Evolutionary conservation across 1,139 yeast species (phyloP).

Genomic region (Debaryomyces coudertii): DNA sequence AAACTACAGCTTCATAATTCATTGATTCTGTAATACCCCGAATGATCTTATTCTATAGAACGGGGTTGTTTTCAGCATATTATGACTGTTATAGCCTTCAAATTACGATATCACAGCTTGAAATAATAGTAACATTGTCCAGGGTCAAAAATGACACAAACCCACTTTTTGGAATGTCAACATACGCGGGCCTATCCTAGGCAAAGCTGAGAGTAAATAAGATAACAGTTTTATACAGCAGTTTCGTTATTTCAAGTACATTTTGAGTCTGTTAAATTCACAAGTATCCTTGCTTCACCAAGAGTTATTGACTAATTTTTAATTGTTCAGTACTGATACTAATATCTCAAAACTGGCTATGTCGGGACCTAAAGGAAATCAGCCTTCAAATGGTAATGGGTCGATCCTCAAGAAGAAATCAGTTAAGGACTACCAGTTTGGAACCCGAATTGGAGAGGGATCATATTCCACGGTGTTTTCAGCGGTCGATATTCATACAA

Average conservation of each 20-base stretch:
- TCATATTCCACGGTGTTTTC: slow-evolving; percentile 77
- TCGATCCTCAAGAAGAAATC: slow-evolving; percentile 28
- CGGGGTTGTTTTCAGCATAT: background rate
- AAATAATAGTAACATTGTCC: background rate
- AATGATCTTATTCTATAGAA: background rate
- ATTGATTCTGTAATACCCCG: background rate
- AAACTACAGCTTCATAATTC: background rate
- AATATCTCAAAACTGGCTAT: slow-evolving; percentile 3
- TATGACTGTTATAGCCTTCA: background rate
- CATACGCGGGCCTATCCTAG: slow-evolving; percentile 4
- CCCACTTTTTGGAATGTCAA: slow-evolving; percentile 8
- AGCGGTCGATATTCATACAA: slow-evolving; percentile 62
- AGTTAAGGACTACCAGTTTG: slow-evolving; percentile 71
- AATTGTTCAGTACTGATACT: background rate
- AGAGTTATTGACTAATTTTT: background rate
- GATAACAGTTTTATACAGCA: background rate
- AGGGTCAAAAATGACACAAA: slow-evolving; percentile 5
- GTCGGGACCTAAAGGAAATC: slow-evolving; percentile 7
- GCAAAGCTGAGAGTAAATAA: background rate
- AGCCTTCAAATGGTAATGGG: slow-evolving; percentile 2
- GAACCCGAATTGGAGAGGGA: slow-evolving; percentile 77
- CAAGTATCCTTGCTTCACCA: background rate
- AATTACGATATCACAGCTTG: background rate
- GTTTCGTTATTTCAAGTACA: background rate
- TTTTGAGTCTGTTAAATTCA: background rate